Conservation (phyloP, 2,329 filamentous ascomycete species). For the Raffaelea deltoideospora region DNA sequence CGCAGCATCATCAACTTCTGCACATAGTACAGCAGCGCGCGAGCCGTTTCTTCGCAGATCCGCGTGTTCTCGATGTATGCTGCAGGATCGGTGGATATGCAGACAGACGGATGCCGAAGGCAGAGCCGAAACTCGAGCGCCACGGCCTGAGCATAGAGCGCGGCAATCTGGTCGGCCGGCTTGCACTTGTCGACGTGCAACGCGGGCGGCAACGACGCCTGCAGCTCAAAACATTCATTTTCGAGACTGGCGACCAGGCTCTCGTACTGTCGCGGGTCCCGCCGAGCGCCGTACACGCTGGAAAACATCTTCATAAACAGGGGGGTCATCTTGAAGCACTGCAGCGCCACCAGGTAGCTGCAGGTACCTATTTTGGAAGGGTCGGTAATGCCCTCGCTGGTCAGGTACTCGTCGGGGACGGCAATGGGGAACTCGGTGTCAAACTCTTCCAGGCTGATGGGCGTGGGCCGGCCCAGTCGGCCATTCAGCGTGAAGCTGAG, state of each 20-base stretch:
- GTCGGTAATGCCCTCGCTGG: constrained; percentile 44
- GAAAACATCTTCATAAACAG: constrained; percentile 61
- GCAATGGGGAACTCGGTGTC: constrained; percentile 63
- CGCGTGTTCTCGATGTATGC: constrained; percentile 47
- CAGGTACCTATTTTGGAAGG: constrained; percentile 39
- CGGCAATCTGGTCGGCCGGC: constrained; percentile 29
- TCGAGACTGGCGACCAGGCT: constrained; percentile 50
- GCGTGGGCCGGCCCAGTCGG: constrained; percentile 64
- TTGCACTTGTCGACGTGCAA: constrained; percentile 32
- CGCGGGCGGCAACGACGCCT: constrained; percentile 46
- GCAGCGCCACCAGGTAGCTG: constrained; percentile 50
- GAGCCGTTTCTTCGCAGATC: constrained; percentile 51
- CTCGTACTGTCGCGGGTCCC: constrained; percentile 47
- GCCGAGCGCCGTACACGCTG: constrained; percentile 57
- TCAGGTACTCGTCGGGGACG: constrained; percentile 55
- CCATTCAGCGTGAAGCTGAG: constrained; percentile 56
- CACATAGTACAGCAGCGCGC: constrained; percentile 46
- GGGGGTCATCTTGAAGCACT: constrained; percentile 48
- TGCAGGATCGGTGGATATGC: constrained; percentile 35
- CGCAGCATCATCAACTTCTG: constrained; percentile 46
- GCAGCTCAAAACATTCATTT: constrained; percentile 45
- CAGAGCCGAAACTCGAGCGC: constrained; percentile 43
- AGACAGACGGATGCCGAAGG: constrained; percentile 46
- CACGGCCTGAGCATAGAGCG: constrained; percentile 38
- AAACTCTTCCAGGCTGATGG: constrained; percentile 57